A percentile compares a stretch with the other conserved stretches of the same genome.
Conservation (phyloP, 1,139 yeast genomes). For the Suhomyces yuchorum region DNA sequence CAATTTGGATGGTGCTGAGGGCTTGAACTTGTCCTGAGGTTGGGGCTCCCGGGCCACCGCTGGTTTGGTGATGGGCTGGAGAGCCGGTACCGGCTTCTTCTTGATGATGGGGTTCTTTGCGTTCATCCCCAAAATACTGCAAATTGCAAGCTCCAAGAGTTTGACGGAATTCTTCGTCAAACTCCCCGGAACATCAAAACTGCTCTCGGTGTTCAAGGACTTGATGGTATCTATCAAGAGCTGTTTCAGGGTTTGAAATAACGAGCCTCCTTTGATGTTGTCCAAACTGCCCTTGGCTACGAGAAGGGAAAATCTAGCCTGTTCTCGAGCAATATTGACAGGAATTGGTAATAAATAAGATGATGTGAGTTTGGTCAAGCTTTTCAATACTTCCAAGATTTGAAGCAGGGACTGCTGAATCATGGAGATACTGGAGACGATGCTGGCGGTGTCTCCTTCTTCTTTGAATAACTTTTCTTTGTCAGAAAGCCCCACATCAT, state of each 20-base stretch:
- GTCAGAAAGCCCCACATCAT: conserved; percentile 46
- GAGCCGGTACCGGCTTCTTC: conserved; percentile 21
- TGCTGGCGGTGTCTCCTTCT: conserved; percentile 23
- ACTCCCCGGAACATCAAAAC: conserved; percentile 59
- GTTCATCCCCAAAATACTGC: conserved; percentile 49
- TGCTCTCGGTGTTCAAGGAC: conserved; percentile 53
- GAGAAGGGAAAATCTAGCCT: conserved; percentile 65
- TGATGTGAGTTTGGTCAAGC: conserved; percentile 43
- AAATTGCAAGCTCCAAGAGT: conserved; percentile 58
- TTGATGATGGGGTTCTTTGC: conserved; percentile 14
- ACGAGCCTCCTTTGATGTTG: conserved; percentile 80
- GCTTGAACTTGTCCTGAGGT: conserved; percentile 6
- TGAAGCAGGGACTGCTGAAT: conserved; percentile 77
- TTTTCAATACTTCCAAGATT: conserved; percentile 59
- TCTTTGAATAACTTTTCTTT: conserved; percentile 40
- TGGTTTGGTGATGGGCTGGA: conserved; percentile 26
- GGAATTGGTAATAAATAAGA: conserved; percentile 63
- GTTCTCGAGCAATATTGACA: conserved; percentile 66
- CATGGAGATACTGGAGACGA: conserved; percentile 58
- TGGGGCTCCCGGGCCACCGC: conserved; percentile 13
- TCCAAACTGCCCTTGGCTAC: conserved; percentile 82
- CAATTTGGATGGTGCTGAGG: conserved; percentile 6
- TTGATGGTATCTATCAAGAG: conserved; percentile 52
- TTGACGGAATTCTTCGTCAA: conserved; percentile 57
- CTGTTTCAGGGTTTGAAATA: conserved; percentile 67